Evolutionary conservation across 495 filamentous ascomycete species (phyloP), one percentile per base, ranked within the genome.

Genomic region (Terfezia boudieri): DNA sequence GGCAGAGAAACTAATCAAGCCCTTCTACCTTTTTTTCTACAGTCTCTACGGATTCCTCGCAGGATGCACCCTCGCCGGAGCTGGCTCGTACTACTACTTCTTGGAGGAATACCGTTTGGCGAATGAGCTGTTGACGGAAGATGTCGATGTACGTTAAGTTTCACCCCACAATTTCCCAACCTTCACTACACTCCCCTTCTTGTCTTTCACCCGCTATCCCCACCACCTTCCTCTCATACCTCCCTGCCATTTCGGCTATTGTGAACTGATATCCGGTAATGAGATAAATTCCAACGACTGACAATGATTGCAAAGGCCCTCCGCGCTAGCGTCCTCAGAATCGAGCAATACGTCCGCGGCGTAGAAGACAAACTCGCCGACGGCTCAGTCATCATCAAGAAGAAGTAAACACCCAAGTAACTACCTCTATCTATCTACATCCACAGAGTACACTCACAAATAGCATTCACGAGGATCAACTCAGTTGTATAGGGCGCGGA

Each of bases 1-100:
- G 26, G 20, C 1, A 20, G 7, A 32, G 26, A 7, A 32, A 32
- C 26, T 32, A 32, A 32, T 7, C 26, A 32, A 32, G 26, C 26
- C 26, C 26, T 32, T 32, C 7, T 32, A 4, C 26, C 7, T 7
- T 5, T 5, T 5, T 5, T 32, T 7, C 26, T 32, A 32, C 65
- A 96, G 90, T 49, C 67, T 94, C 53, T 86, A 95, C 65, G 90
- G 92, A 55, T 96, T 98, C 74, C 79, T 98, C 41, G 72, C 94
- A 59, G 90, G 90, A 55, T 76, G 81, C 53, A 79, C 84, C 37
- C 72, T 83, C 54, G 78, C 89, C 36, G 86, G 86, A 62, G 79
- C 73, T 36, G 79, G 75, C 41, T 79, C 93, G 58, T 96, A 94
- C 70, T 86, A 84, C 66, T 96, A 96, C 65, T 74, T 92, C 58